A percentile compares a stretch with the other conserved stretches of the same genome.
Evolutionary conservation across 2,329 filamentous ascomycete species (phyloP).

Genomic region (Botrytis cinerea): DNA sequence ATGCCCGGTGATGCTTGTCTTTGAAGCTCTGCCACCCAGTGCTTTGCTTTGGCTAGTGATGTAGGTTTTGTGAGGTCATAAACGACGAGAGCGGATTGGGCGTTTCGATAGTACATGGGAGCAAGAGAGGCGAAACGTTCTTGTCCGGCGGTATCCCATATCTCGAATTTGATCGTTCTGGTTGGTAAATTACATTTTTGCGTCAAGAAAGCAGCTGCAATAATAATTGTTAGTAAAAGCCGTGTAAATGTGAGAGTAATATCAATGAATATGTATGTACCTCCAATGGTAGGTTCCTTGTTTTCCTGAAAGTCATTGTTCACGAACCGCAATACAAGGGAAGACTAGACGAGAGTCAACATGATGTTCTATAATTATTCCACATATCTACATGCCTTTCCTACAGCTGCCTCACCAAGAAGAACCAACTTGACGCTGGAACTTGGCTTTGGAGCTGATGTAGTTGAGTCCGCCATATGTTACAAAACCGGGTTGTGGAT

Average conservation of each 20-base stretch:
- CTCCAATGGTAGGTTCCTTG: constrained; percentile 98
- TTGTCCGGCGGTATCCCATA: constrained; percentile 98
- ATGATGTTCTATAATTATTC: not conserved
- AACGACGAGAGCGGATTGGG: constrained; percentile 94
- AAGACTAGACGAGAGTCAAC: constrained; percentile 63
- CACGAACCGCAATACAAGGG: constrained; percentile 94
- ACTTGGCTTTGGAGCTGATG: constrained; percentile 87
- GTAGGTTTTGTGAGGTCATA: constrained; percentile 98
- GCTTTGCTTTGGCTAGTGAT: constrained; percentile 93
- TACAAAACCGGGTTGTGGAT: constrained; percentile 14
- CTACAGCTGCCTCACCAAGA: constrained; percentile 94
- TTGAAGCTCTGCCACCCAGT: constrained; percentile 98
- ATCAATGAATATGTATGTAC: constrained; percentile 51
- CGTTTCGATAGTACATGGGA: constrained; percentile 99
- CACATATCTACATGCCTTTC: constrained; percentile 70
- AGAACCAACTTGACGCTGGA: constrained; percentile 99
- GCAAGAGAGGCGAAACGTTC: constrained; percentile 95
- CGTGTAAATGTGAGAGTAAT: not conserved
- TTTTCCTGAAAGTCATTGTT: constrained; percentile 99
- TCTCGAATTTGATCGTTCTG: constrained; percentile 90
- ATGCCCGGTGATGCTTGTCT: constrained; percentile 94
- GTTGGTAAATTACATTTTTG: constrained; percentile 97
- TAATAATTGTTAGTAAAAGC: not conserved
- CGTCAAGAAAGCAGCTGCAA: constrained; percentile 87
- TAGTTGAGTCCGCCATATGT: constrained; percentile 71